Percentiles rank a stretch among this genome's conserved stretches.
Conservation (phyloP, 495 filamentous ascomycete species). For the Alectoria sarmentosa region DNA sequence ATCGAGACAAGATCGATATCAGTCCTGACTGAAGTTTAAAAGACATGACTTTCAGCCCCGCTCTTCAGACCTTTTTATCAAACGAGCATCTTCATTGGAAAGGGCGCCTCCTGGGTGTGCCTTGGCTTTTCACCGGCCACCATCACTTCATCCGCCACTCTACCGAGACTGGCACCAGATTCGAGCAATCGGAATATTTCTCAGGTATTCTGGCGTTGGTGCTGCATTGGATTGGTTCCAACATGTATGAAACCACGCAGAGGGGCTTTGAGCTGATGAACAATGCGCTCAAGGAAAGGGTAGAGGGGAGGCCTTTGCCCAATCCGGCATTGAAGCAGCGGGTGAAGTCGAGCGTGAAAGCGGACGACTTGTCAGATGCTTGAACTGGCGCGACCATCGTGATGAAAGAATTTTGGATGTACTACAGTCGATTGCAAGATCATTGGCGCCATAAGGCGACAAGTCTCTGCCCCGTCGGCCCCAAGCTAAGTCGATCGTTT, state of each 20-base stretch:
- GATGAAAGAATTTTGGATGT: too few species aligned
- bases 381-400: neutral
- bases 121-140: slow-evolving; percentile 4
- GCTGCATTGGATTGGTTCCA: slow-evolving; percentile 1
- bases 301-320: neutral
- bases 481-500: neutral
- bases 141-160: slow-evolving; percentile 9
- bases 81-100: neutral
- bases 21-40: too few species aligned
- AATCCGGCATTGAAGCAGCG: neutral
- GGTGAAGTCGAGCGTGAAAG: neutral
- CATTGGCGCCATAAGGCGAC: neutral
- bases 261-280: slow-evolving; percentile 7
- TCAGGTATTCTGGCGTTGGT: neutral
- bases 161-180: neutral
- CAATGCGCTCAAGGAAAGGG: slow-evolving; percentile 10
- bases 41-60: too few species aligned
- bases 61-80: too few species aligned
- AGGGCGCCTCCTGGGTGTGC: slow-evolving; percentile 1
- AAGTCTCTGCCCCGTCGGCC: neutral
- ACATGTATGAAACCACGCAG: neutral
- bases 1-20: too few species aligned
- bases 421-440: neutral
- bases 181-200: slow-evolving; percentile 10
- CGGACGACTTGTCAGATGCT: neutral